Base-by-base conservation (phyloP, 2,329 filamentous ascomycete genomes). In the Nemania serpens region DNA sequence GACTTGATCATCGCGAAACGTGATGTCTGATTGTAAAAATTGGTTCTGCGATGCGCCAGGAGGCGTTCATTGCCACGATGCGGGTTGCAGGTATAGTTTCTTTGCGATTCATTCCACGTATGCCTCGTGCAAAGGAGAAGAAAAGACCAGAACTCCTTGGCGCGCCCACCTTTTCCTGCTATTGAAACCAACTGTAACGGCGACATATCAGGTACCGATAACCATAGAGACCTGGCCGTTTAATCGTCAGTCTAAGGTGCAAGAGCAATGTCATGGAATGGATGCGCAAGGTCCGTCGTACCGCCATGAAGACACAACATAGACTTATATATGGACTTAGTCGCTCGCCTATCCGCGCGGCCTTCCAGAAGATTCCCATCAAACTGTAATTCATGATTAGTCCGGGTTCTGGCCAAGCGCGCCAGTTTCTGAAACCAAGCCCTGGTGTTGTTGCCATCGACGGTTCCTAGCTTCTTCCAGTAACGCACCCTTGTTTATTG, bases 301-400 rank as follows among this genome's bases (percentile, higher is more conserved):
- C 95, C 67, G 95, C 95, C 93, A 99, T 98, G 70, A 92, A 77
- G 34, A 97, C 82, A 75, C 94, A 98, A 75, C 92, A 96, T 74
- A 98, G 81, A 79, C 92, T 96, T 71, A 99, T 91, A 76, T 98
- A 98, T 43, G 95, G 95, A 75, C 93, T 97, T 68, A 99, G 76
- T 66, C 95, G 82, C 81, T 99, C 95, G 39, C 95, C 95, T 74
- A 99, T 88, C 66, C 95, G 84, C 25, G 95, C 95, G 66, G 88
- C 93, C 78, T 98, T 97, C 95, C 95, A 99, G 75, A 98, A 96
- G 64, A 96, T 89, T 54, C 92, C 91, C 69, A 92, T 86, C 52
- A 92, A 79, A 13, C 90, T 93, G 67, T 58, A n/a, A 56, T 34
- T 47, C 34, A 45, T 22, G 34, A 54, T 62, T 53, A 63, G 65